Evolutionary conservation across 176 grass and related monocot genomes (phyloP), one percentile per base, ranked within the genome.

Genomic region (Lolium rigidum): DNA sequence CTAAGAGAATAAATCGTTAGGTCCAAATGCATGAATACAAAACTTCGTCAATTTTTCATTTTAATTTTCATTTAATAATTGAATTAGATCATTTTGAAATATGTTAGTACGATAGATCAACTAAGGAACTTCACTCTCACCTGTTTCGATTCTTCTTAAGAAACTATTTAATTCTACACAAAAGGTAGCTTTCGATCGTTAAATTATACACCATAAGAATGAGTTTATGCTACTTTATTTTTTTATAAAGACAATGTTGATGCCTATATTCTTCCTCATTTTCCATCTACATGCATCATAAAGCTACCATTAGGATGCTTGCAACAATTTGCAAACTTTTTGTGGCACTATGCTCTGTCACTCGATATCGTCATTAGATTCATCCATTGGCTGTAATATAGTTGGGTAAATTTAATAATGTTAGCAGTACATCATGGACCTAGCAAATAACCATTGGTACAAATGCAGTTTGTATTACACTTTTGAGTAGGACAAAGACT

Each of bases 221-320:
- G 14, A 1, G 50, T 16, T 52, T 63, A 26, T 64, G 24, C 61
- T 64, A 64, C 61, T 64, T 13, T 14, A 12, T 64, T 64, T 64
- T 59, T 18, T 14, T 55, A 22, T 64, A 14, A 64, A 14, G 61
- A 64, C 11, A 28, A 14, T 28, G 13, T 1, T 64, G 61, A 64
- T 31, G 24, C 24, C 11, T 28, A 28, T 64, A 28, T 64, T 64
- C 11, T 22, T 31, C 25, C 28, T 15, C 11, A 64, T 64, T 64
- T 7, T 28, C 61, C 61, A 55, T 55, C 25, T 24, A 64, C 28
- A 64, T 13, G 24, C 61, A 64, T 28, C 61, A 64, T 64, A 64
- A 62, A 14, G 15, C 61, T 64, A 64, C 28, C 24, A 64, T 64
- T 64, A 64, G 61, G 61, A 64, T 64, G 61, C 61, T 28, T 64